These are phyloP conservation scores for Colletotrichum sublineola DNA, from an alignment of 2,329 filamentous ascomycete species.

Conservation along the genomic window DNA sequence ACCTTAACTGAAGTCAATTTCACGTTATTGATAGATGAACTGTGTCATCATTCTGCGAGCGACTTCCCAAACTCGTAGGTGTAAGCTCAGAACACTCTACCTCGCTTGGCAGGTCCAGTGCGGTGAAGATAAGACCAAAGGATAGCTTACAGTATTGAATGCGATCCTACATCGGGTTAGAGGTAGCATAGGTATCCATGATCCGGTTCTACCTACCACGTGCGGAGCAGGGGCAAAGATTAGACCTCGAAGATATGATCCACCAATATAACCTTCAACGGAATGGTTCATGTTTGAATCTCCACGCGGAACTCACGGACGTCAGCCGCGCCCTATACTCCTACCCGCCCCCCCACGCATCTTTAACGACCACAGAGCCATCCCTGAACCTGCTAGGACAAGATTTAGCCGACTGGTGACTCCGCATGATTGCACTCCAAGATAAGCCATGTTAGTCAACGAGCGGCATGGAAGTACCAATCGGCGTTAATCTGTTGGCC, in stretches of 20 bases:
- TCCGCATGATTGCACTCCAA: background rate
- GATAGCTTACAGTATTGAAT: background rate
- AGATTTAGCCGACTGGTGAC: background rate
- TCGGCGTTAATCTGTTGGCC: background rate
- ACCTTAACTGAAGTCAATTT: background rate
- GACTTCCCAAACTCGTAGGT: background rate
- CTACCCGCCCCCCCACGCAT: conserved; percentile 10
- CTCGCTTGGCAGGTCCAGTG: background rate
- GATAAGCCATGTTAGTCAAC: conserved; percentile 13
- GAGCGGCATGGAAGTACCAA: too few species aligned
- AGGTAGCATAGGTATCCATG: background rate
- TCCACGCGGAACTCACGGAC: background rate
- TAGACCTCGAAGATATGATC: background rate
- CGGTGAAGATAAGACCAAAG: conserved; percentile 19
- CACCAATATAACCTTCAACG: background rate
- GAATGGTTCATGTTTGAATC: background rate
- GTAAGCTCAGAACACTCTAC: background rate
- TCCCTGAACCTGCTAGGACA: background rate
- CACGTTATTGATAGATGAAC: background rate
- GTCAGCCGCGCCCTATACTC: background rate
- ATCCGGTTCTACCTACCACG: background rate
- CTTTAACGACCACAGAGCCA: background rate
- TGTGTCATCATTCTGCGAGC: background rate
- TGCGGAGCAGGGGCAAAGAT: background rate
- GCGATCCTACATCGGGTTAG: background rate